These are phyloP conservation scores for Russula abietina DNA, from an alignment of 768 basidiomycete genomes.

Conservation along the genomic window DNA sequence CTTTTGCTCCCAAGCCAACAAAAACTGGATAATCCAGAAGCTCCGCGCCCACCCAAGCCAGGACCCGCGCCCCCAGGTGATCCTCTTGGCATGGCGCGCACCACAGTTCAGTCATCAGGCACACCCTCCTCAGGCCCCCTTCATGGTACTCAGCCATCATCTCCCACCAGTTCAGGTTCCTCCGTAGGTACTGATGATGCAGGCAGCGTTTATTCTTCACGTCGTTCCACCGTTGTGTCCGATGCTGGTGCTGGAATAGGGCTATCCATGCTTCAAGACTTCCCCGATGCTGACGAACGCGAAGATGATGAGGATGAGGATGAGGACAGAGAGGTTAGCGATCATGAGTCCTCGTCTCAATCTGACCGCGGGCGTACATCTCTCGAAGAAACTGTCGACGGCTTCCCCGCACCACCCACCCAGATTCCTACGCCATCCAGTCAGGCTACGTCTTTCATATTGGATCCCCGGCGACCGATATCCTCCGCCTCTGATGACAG, in stretches of 20 bases:
- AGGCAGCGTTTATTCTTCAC: conserved; percentile 19
- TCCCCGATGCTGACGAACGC: conserved; percentile 33
- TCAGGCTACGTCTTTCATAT: background rate
- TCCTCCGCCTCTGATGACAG: conserved; percentile 27
- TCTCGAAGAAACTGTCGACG: conserved; percentile 24
- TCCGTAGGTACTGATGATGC: conserved; percentile 10
- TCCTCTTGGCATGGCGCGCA: background rate
- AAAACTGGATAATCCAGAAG: no score
- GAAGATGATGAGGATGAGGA: conserved; percentile 27
- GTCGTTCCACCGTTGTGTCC: conserved; percentile 37
- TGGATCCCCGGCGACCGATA: conserved; percentile 1
- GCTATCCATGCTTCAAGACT: conserved; percentile 53
- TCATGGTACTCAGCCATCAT: background rate
- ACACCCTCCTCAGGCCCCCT: background rate
- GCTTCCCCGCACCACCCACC: conserved; percentile 21
- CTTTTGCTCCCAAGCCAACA: no score
- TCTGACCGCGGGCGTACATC: conserved; percentile 11
- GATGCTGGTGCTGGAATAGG: conserved; percentile 68
- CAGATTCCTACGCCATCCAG: conserved; percentile 15
- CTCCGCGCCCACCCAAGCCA: background rate
- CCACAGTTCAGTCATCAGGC: background rate
- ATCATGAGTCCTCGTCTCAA: conserved; percentile 18
- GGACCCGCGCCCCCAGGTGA: background rate
- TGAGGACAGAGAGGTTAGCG: conserved; percentile 19
- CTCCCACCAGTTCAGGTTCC: background rate